A percentile compares a stretch with the other conserved stretches of the same genome.
phyloP scores from a whole-genome alignment of 2,329 filamentous ascomycete species.

The Exophiala oligosperma region DNA sequence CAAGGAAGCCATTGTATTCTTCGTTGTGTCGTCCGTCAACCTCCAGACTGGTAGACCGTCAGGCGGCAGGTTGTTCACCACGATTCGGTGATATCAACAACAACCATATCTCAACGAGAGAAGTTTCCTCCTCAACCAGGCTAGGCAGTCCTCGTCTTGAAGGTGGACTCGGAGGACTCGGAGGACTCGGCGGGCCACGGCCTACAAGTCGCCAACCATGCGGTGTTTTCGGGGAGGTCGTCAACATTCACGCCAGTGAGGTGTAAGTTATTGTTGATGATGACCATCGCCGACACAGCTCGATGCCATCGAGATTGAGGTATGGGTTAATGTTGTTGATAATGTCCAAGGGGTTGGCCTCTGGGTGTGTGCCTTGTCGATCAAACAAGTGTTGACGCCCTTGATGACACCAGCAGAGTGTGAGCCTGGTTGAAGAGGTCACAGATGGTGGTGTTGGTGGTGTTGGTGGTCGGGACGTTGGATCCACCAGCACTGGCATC shows the following conservation, averaged over 20 bases:
- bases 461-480: conserved; percentile 62
- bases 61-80: conserved; percentile 62
- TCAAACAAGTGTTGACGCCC: conserved; percentile 49
- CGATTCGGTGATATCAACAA: conserved; percentile 5
- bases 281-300: no score
- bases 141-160: no score
- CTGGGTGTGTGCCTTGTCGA: conserved; percentile 36
- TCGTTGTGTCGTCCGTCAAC: conserved; percentile 18
- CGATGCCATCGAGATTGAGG: no score
- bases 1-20: conserved; percentile 27
- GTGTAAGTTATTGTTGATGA: no score
- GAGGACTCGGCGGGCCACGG: no score
- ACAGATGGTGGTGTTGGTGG: conserved; percentile 58
- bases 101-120: no score
- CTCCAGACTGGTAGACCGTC: conserved; percentile 62
- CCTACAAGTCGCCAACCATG: no score
- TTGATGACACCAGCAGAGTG: conserved; percentile 44
- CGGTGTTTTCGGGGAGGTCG: no score
- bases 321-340: no score
- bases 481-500: conserved; percentile 57
- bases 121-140: no score
- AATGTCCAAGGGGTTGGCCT: conserved; percentile 15
- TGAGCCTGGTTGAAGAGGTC: conserved; percentile 51
- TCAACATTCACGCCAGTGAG: no score
- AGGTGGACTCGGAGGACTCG: no score